Evolutionary conservation across 2,329 filamentous ascomycete species (phyloP), one percentile per base, ranked within the genome.

Genomic region (Cylindrodendrum hubeiense): DNA sequence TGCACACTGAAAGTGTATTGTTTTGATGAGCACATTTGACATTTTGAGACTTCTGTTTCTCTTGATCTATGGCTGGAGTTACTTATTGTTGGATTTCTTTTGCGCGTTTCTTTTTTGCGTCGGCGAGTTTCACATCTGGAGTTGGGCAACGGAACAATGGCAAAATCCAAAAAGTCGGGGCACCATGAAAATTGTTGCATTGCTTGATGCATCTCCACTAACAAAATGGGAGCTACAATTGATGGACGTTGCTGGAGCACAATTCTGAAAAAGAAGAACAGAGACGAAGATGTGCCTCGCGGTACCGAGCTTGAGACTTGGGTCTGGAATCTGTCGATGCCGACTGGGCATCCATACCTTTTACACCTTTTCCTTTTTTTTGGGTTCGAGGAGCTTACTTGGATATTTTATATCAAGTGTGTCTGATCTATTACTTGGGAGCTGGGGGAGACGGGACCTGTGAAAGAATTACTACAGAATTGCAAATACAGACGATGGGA

Each of bases 81-180:
- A 13, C n/a, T 66, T 55, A 37, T 56, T 59, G 34, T 54, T 54
- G 49, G 49, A 34, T 58, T 50, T 49, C 26, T 22, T 54, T 54
- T 47, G 21, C 46, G 34, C 47, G 46, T 55, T 62, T 46, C 26
- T 55, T 17, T n/a, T 33, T 58, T 60, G 33, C 46, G 41, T 43
- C 57, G 55, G 59, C 63, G 51, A 56, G 55, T 63, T 65, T 56
- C 62, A 53, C 58, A 61, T 55, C 55, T 47, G 72, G 72, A 73
- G 72, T 74, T 71, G 66, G 72, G 67, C 49, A 63, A 44, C 41
- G 59, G 70, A 61, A 56, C 60, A 57, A 30, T n/a, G 61, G 59
- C 51, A 61, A 55, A 58, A 60, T 39, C 57, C 60, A 63, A 65
- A 59, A 54, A 70, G 53, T 37, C 33, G 37, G 37, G 46, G 43